Percentiles rank a stretch among this genome's conserved stretches.
Conservation (phyloP, 169 alveolate species). For the Eimeria brunetti region DNA sequence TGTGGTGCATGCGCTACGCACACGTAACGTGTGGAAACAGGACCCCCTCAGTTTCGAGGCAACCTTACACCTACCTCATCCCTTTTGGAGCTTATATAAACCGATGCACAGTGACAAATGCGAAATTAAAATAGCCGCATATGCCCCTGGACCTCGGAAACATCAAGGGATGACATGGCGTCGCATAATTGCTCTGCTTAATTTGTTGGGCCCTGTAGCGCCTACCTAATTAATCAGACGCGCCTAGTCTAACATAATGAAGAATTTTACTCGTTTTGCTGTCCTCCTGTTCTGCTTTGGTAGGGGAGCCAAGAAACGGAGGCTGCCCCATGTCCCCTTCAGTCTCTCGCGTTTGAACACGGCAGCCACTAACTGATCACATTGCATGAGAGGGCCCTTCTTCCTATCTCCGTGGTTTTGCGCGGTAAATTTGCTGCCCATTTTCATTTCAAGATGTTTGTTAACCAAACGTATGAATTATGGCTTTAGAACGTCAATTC, state of each 20-base stretch:
- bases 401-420: background rate
- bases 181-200: conserved; percentile 32
- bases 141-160: background rate
- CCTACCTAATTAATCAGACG: background rate
- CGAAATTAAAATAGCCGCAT: conserved; percentile 2
- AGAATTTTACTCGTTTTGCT: background rate
- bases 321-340: conserved; percentile 64
- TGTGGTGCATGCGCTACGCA: conserved; percentile 14
- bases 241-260: background rate
- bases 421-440: background rate
- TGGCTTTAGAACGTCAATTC: background rate
- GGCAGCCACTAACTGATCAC: conserved; percentile 31
- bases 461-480: background rate
- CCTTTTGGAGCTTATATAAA: conserved; percentile 23
- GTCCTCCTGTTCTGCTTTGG: background rate
- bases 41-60: conserved; percentile 17
- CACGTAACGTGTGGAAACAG: background rate
- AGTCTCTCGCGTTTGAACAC: conserved; percentile 23
- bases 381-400: background rate
- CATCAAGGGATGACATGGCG: conserved; percentile 10
- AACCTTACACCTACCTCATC: conserved; percentile 30
- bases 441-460: background rate
- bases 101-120: background rate
- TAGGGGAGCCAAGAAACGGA: conserved; percentile 8
- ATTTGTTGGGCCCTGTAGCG: conserved; percentile 16